Evolutionary conservation across 78 protist genomes (phyloP).

Genomic region (Pigoraptor vietnamica): DNA sequence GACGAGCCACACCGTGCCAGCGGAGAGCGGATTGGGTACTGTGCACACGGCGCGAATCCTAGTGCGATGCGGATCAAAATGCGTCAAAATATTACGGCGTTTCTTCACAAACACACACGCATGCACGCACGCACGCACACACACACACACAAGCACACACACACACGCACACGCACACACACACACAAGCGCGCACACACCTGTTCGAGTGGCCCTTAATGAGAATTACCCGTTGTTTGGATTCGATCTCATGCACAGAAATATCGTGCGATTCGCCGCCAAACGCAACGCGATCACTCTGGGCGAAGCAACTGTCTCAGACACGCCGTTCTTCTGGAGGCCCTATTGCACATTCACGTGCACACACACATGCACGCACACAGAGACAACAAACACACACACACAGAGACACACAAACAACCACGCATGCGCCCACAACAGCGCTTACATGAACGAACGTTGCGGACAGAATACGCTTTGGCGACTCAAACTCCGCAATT

Average conservation of each 20-base stretch:
- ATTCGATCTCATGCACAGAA: neutral
- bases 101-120: no score
- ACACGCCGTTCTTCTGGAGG: neutral
- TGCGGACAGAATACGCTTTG: neutral
- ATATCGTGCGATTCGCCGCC: constrained; percentile 1
- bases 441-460: neutral
- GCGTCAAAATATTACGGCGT: no score
- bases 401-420: no score
- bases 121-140: no score
- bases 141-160: no score
- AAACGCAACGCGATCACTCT: neutral
- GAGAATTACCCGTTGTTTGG: neutral
- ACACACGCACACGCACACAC: no score
- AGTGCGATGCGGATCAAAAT: neutral
- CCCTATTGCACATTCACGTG: neutral
- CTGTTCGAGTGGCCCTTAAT: neutral
- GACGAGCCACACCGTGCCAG: neutral
- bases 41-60: neutral
- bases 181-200: no score
- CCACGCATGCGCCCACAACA: no score
- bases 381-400: no score
- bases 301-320: neutral
- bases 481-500: neutral
- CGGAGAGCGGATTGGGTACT: neutral
- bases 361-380: neutral